These are phyloP conservation scores for Coemansia sp. DNA, from an alignment of 192 early-diverging fungal genomes.

Conservation along the genomic window DNA sequence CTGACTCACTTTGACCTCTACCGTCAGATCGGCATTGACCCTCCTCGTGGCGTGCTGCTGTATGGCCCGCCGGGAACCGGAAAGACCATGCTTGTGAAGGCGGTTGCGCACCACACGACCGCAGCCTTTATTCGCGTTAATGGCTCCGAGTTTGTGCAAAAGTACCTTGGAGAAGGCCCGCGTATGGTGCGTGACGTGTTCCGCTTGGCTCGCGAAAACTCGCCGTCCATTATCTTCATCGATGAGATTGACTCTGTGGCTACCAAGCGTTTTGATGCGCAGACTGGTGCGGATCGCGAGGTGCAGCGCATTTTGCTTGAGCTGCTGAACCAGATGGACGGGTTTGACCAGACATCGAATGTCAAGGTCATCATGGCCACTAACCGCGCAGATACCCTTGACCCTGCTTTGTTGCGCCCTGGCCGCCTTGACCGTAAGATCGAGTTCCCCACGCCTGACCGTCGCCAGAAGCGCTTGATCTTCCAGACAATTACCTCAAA, in stretches of 20 bases:
- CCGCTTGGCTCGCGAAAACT: constrained; percentile 91
- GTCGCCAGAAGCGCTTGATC: constrained; percentile 94
- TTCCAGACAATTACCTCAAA: constrained; percentile 91
- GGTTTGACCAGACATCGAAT: constrained; percentile 91
- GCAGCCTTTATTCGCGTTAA: constrained; percentile 97
- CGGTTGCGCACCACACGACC: constrained; percentile 96
- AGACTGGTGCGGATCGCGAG: constrained; percentile 91
- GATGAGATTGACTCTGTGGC: constrained; percentile 99
- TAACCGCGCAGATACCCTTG: constrained; percentile 91
- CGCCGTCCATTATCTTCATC: constrained; percentile 98
- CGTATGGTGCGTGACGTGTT: constrained; percentile 97
- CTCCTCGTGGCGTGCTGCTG: constrained; percentile 94
- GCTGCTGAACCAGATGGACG: constrained; percentile 95
- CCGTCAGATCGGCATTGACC: constrained; percentile 98
- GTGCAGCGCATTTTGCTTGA: constrained; percentile 98
- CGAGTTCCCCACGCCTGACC: constrained; percentile 96
- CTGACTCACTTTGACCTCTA: constrained; percentile 96
- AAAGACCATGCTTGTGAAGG: constrained; percentile 95
- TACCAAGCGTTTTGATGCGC: constrained; percentile 94
- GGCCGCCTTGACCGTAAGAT: constrained; percentile 99
- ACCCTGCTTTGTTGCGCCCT: constrained; percentile 95
- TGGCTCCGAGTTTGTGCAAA: constrained; percentile 99
- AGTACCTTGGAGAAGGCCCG: constrained; percentile 98
- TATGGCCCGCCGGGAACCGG: constrained; percentile 94
- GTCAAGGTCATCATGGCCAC: constrained; percentile 99